Evolutionary conservation across 2,329 filamentous ascomycete genomes (phyloP).

Genomic region (Aspergillus unguis): DNA sequence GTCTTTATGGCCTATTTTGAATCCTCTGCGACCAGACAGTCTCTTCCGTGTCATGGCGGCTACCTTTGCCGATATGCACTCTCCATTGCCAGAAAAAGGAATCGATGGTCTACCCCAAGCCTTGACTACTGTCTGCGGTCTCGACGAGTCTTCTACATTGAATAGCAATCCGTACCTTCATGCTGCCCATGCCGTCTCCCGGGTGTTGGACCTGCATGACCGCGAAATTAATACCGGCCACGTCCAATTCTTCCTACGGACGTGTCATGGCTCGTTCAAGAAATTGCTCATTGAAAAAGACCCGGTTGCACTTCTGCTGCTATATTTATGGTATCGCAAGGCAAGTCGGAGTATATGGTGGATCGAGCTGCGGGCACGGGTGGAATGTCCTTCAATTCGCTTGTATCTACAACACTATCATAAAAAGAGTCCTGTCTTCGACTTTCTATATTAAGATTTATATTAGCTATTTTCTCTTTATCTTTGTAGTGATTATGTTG

Average conservation of each 20-base stretch:
- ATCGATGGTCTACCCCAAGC: slow-evolving; percentile 20
- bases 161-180: slow-evolving; percentile 39
- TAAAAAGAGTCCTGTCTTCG: slow-evolving; percentile 8
- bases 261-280: slow-evolving; percentile 36
- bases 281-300: slow-evolving; percentile 33
- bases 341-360: slow-evolving; percentile 44
- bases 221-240: slow-evolving; percentile 19
- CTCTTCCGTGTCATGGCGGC: slow-evolving; percentile 40
- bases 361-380: slow-evolving; percentile 41
- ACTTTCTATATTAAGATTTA: too few species aligned
- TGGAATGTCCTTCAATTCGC: slow-evolving; percentile 45
- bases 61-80: slow-evolving; percentile 37
- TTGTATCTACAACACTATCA: slow-evolving; percentile 37
- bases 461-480: too few species aligned
- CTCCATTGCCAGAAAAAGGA: slow-evolving; percentile 28
- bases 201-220: slow-evolving; percentile 30
- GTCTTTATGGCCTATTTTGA: slow-evolving; percentile 51
- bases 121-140: slow-evolving; percentile 23
- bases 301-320: slow-evolving; percentile 38
- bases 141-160: slow-evolving; percentile 31
- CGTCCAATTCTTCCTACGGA: slow-evolving; percentile 35
- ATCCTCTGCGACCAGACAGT: slow-evolving; percentile 49
- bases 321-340: slow-evolving; percentile 47
- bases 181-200: slow-evolving; percentile 38
- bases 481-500: too few species aligned